Evolutionary conservation across 208 protist species (phyloP).

Genomic region (Acanthamoeba royreba): DNA sequence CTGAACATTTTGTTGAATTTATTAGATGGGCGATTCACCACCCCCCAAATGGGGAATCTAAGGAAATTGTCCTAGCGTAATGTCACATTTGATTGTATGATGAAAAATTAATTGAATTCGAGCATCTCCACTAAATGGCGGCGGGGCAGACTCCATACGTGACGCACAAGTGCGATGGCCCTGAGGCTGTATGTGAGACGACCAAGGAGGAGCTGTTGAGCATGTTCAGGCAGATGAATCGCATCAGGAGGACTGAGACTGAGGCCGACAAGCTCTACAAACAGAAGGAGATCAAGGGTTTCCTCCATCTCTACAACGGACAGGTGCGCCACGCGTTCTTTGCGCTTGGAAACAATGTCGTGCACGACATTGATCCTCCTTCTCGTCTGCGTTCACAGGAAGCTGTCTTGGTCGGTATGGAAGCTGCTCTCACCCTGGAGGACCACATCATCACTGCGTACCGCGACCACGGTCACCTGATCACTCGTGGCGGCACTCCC

Average conservation of each 20-base stretch:
- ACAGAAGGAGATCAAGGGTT: slow-evolving; percentile 92
- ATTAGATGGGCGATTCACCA: no score
- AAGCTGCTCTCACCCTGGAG: slow-evolving; percentile 85
- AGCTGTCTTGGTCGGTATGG: slow-evolving; percentile 92
- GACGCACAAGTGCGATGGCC: slow-evolving; percentile 30
- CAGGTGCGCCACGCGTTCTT: no score
- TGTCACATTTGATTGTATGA: no score
- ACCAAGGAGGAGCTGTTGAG: slow-evolving; percentile 72
- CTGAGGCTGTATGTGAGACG: background rate
- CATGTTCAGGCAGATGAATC: slow-evolving; percentile 87
- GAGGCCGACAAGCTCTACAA: slow-evolving; percentile 95
- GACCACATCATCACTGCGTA: slow-evolving; percentile 96
- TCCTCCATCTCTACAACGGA: slow-evolving; percentile 98
- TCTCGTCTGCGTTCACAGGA: slow-evolving; percentile 70
- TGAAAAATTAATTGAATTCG: no score
- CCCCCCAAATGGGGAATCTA: no score
- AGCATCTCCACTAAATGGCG: no score
- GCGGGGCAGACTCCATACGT: slow-evolving; percentile 33
- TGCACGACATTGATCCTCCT: background rate
- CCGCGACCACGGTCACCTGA: slow-evolving; percentile 92
- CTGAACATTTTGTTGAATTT: no score
- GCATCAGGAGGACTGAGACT: slow-evolving; percentile 93
- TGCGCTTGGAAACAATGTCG: background rate
- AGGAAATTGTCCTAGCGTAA: no score
- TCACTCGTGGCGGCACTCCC: slow-evolving; percentile 88